Evolutionary conservation across 176 grass and related monocot species (phyloP).

Genomic region (Oryza glumipatula): DNA sequence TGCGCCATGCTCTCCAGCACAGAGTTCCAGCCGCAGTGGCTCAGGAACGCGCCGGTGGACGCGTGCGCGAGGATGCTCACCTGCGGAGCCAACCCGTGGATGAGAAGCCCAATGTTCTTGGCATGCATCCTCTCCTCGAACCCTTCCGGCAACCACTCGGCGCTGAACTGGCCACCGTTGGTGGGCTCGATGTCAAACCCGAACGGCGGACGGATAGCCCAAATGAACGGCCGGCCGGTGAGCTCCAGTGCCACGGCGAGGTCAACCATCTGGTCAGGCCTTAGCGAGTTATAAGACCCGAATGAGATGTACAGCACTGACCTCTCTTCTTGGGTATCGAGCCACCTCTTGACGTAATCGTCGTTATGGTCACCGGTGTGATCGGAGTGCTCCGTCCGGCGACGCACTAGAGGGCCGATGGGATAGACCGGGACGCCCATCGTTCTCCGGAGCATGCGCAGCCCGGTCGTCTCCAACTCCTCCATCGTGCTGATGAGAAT

Average conservation of each 20-base stretch:
- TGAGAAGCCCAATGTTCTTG: not conserved
- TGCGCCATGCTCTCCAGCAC: slow-evolving; percentile 43
- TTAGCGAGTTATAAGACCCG: slow-evolving; percentile 33
- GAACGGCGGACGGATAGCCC: slow-evolving; percentile 30
- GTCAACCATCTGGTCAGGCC: slow-evolving; percentile 3
- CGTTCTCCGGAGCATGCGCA: slow-evolving; percentile 18
- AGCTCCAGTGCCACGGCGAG: slow-evolving; percentile 27
- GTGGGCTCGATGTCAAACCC: not conserved
- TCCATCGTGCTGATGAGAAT: not conserved
- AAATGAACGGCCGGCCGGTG: slow-evolving; percentile 33
- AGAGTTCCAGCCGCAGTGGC: slow-evolving; percentile 57
- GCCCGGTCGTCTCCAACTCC: slow-evolving; percentile 2
- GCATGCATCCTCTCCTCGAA: slow-evolving; percentile 36
- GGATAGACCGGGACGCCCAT: slow-evolving; percentile 18
- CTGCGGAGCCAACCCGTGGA: slow-evolving; percentile 39
- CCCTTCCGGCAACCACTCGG: slow-evolving; percentile 43
- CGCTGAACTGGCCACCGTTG: not conserved
- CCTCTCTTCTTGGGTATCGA: slow-evolving; percentile 13
- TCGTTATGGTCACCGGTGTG: not conserved
- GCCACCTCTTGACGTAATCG: not conserved
- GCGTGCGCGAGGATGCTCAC: slow-evolving; percentile 43
- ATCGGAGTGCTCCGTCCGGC: too few relatives aligned
- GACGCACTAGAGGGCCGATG: slow-evolving; percentile 30
- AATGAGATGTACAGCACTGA: slow-evolving; percentile 42
- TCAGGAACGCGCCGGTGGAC: slow-evolving; percentile 47